Percentiles rank a stretch among this genome's conserved stretches.
These are phyloP conservation scores for Acacia acuminata DNA, from an alignment of 306 rosid genomes.

Conservation along the genomic window DNA sequence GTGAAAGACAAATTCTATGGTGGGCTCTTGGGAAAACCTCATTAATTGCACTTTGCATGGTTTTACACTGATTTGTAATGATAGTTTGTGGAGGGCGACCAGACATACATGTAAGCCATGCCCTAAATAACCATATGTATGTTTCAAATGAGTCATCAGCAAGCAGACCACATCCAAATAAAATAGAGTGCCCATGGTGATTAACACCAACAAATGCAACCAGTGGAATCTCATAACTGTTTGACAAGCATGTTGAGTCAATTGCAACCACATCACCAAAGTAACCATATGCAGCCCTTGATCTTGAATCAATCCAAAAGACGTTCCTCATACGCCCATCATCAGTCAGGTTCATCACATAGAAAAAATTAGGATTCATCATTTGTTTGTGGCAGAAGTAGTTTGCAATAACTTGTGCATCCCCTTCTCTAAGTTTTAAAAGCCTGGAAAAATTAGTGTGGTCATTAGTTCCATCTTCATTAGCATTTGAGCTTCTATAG, in stretches of 20 bases:
- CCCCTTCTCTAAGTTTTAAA: slow-evolving; percentile 75
- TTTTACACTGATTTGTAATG: slow-evolving; percentile 67
- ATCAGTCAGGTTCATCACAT: slow-evolving; percentile 83
- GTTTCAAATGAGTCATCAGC: slow-evolving; percentile 82
- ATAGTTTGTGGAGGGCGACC: slow-evolving; percentile 96
- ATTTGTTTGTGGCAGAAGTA: slow-evolving; percentile 70
- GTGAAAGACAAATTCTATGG: slow-evolving; percentile 64
- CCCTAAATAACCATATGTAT: slow-evolving; percentile 89
- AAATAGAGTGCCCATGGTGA: slow-evolving; percentile 79
- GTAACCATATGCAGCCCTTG: slow-evolving; percentile 83
- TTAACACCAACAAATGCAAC: slow-evolving; percentile 81
- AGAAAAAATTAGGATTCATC: slow-evolving; percentile 78
- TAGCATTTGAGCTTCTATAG: slow-evolving; percentile 60
- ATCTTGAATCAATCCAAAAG: slow-evolving; percentile 91
- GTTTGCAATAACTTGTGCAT: slow-evolving; percentile 57
- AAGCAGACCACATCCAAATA: slow-evolving; percentile 86
- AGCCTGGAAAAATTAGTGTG: slow-evolving; percentile 45
- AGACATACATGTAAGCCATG: slow-evolving; percentile 91
- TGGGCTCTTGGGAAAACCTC: slow-evolving; percentile 96
- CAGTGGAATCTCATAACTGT: slow-evolving; percentile 77
- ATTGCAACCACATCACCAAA: slow-evolving; percentile 77
- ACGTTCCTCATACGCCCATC: slow-evolving; percentile 81
- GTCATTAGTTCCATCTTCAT: slow-evolving; percentile 61
- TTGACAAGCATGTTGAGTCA: slow-evolving; percentile 79
- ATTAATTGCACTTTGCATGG: slow-evolving; percentile 69